Conservation (phyloP, 345 rosid species). For the Balakata baccata region DNA sequence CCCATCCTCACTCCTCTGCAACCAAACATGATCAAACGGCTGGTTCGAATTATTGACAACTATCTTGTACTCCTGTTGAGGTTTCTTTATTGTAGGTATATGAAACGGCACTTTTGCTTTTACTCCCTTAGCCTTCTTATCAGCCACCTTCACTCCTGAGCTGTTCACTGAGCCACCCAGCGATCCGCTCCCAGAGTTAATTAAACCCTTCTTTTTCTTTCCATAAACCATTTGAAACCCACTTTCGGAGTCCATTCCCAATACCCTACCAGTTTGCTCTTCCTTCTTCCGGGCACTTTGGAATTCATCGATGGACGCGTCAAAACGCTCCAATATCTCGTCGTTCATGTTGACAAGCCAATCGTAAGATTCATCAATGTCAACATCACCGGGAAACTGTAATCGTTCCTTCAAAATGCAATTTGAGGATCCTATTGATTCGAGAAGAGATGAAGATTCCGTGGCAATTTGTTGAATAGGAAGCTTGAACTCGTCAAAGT, state of each 20-base stretch:
- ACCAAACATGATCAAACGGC: slow-evolving; percentile 78
- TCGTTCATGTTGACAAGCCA: slow-evolving; percentile 72
- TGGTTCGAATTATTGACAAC: slow-evolving; percentile 59
- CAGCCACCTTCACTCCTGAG: slow-evolving; percentile 55
- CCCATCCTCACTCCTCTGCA: slow-evolving; percentile 69
- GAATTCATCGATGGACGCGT: slow-evolving; percentile 55
- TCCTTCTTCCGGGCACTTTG: slow-evolving; percentile 39
- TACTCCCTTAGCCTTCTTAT: slow-evolving; percentile 35
- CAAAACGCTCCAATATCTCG: slow-evolving; percentile 62
- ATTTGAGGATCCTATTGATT: slow-evolving; percentile 50
- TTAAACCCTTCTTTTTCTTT: slow-evolving; percentile 53
- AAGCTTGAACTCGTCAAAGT: slow-evolving; percentile 66
- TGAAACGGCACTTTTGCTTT: slow-evolving; percentile 72
- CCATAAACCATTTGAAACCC: slow-evolving; percentile 79
- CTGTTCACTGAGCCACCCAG: slow-evolving; percentile 8
- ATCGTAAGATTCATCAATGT: slow-evolving; percentile 57
- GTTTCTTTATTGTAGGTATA: slow-evolving; percentile 56
- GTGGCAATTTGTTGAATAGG: slow-evolving; percentile 47
- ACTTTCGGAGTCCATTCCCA: slow-evolving; percentile 23
- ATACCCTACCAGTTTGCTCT: slow-evolving; percentile 41
- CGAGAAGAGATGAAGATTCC: slow-evolving; percentile 51
- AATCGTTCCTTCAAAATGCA: slow-evolving; percentile 26
- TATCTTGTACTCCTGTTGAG: slow-evolving; percentile 71
- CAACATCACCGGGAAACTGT: slow-evolving; percentile 40
- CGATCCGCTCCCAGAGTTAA: not conserved